Conservation (phyloP, 192 early-diverging fungal genomes). For the Mortierella claussenii region DNA sequence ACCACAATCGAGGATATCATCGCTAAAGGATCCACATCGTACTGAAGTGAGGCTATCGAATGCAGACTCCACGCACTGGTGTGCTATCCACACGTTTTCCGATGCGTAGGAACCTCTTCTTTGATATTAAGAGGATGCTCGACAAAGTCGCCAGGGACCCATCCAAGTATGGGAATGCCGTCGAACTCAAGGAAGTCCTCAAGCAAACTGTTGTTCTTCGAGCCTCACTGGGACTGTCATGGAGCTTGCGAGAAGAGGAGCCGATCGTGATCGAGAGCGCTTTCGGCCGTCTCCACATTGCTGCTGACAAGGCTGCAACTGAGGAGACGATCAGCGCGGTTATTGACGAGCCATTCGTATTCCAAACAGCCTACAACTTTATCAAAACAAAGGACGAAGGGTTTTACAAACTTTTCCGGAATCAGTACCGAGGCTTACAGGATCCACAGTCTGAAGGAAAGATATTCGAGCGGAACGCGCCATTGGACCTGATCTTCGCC, state of each 20-base stretch:
- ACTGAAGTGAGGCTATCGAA: constrained; percentile 42
- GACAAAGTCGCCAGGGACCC: constrained; percentile 43
- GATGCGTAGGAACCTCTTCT: constrained; percentile 31
- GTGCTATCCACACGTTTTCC: constrained; percentile 32
- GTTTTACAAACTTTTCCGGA: constrained; percentile 32
- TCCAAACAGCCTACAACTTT: constrained; percentile 44
- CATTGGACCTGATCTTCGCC: constrained; percentile 39
- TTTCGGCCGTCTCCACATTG: constrained; percentile 37
- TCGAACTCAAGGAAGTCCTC: constrained; percentile 43
- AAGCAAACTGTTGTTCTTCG: constrained; percentile 41
- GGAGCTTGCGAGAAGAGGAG: constrained; percentile 48
- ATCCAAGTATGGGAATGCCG: constrained; percentile 25
- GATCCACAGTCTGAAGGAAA: constrained; percentile 33
- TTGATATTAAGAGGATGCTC: constrained; percentile 44
- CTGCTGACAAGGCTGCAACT: constrained; percentile 27
- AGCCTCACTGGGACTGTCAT: constrained; percentile 46
- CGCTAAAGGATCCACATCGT: constrained; percentile 30
- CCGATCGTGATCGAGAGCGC: constrained; percentile 44
- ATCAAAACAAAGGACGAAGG: constrained; percentile 28
- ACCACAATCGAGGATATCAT: constrained; percentile 47
- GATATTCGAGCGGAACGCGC: constrained; percentile 35
- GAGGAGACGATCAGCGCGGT: constrained; percentile 28
- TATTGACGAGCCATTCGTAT: constrained; percentile 49
- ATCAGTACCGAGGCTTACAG: constrained; percentile 42
- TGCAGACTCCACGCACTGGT: constrained; percentile 16